Evolutionary conservation across 345 rosid genomes (phyloP).

Genomic region (Salix arbutifolia): DNA sequence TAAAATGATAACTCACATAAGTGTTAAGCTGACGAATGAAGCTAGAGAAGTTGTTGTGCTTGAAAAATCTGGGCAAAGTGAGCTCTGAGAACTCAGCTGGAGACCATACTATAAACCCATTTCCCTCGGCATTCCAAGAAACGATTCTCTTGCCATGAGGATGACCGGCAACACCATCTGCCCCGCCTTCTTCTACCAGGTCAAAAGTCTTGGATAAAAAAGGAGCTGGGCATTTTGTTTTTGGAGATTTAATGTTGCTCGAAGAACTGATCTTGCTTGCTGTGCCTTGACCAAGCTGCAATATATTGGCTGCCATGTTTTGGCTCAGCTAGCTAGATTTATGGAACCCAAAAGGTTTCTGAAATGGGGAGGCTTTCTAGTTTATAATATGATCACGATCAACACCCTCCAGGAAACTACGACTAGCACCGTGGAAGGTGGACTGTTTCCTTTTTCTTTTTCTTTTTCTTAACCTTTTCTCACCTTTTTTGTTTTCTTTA

Average conservation of each 20-base stretch:
- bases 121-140: slow-evolving; percentile 29
- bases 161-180: neutral
- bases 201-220: slow-evolving; percentile 23
- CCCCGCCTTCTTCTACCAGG: slow-evolving; percentile 17
- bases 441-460: neutral
- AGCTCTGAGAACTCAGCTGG: slow-evolving; percentile 25
- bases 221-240: slow-evolving; percentile 24
- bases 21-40: slow-evolving; percentile 35
- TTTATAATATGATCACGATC: neutral
- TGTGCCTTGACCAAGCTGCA: neutral
- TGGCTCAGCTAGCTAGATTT: neutral
- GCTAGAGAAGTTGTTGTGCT: slow-evolving; percentile 32
- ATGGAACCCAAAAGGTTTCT: neutral
- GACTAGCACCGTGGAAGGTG: slow-evolving; percentile 4
- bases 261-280: slow-evolving; percentile 2
- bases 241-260: slow-evolving; percentile 14
- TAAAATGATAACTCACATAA: slow-evolving; percentile 12
- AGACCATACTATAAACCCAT: slow-evolving; percentile 26
- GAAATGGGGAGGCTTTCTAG: slow-evolving; percentile 4
- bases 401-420: slow-evolving; percentile 18
- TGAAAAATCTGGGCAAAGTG: slow-evolving; percentile 27
- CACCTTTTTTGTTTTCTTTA: neutral
- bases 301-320: neutral
- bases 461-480: neutral
- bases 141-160: slow-evolving; percentile 8